phyloP scores from a whole-genome alignment of 768 basidiomycete species.

The Daedaleopsis sinensis region DNA sequence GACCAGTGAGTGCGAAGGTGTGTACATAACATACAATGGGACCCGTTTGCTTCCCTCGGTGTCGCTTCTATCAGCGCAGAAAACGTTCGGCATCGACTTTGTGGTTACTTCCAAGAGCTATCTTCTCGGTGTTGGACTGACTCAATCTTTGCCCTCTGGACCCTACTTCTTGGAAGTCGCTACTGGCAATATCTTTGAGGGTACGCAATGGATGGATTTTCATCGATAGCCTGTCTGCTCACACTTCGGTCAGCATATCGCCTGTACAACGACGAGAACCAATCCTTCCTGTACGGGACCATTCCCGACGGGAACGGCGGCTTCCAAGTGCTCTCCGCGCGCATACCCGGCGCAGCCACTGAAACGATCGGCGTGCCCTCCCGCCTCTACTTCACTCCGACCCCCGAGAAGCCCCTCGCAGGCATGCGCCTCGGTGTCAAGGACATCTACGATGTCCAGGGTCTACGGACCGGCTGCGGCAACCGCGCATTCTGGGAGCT shows the following conservation, averaged over 20 bases:
- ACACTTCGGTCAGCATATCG: constrained; percentile 34
- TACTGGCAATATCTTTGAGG: constrained; percentile 30
- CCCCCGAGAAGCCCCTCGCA: constrained; percentile 37
- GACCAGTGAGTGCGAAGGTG: constrained; percentile 10
- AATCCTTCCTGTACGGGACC: constrained; percentile 46
- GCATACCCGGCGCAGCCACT: constrained; percentile 28
- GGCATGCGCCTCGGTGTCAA: constrained; percentile 55
- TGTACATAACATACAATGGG: constrained; percentile 27
- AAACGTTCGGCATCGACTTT: constrained; percentile 19
- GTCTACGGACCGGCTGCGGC: constrained; percentile 40
- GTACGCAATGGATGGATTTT: constrained; percentile 5
- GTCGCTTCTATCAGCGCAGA: constrained; percentile 11
- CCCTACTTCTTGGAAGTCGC: constrained; percentile 30
- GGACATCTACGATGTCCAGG: constrained; percentile 45
- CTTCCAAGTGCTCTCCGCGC: constrained; percentile 26
- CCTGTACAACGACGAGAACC: constrained; percentile 45
- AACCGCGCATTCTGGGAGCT: constrained; percentile 39
- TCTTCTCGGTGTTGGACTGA: constrained; percentile 17
- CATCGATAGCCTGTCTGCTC: not conserved
- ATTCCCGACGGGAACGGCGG: constrained; percentile 41
- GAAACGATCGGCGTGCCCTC: constrained; percentile 51
- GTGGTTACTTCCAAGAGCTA: constrained; percentile 18
- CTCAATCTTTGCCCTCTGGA: constrained; percentile 22
- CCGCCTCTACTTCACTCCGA: constrained; percentile 41
- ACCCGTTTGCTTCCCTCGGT: constrained; percentile 5